Conservation (phyloP, 164 flowering plant species). For the Nymphaea thermarum region DNA sequence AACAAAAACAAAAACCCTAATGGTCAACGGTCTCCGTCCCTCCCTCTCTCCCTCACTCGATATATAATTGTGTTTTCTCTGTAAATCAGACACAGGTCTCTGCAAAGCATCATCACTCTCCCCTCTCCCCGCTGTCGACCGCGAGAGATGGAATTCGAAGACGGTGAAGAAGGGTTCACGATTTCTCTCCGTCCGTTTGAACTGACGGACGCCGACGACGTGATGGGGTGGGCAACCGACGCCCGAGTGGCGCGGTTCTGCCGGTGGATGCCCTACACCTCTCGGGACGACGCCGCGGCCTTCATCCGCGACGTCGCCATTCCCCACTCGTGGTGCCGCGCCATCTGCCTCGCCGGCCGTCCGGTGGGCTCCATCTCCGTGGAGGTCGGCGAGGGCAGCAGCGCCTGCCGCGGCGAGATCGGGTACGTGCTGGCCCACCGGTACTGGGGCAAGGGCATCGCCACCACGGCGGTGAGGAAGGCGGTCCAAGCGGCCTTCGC, state of each 20-base stretch:
- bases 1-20: too few relatives aligned
- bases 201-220: conserved; percentile 21
- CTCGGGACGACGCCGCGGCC: conserved; percentile 8
- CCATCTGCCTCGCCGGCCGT: conserved; percentile 12
- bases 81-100: too few relatives aligned
- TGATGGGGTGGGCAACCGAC: conserved; percentile 25
- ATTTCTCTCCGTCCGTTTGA: conserved; percentile 22
- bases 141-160: too few relatives aligned
- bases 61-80: too few relatives aligned
- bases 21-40: too few relatives aligned
- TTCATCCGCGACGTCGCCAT: conserved; percentile 8
- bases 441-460: conserved; percentile 24
- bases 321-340: conserved; percentile 18
- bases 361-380: conserved; percentile 15
- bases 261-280: background rate
- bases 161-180: too few relatives aligned
- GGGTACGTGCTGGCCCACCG: conserved; percentile 12
- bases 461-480: conserved; percentile 21
- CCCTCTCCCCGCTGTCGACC: too few relatives aligned
- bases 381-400: conserved; percentile 3
- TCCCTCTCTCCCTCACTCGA: too few relatives aligned
- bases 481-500: conserved; percentile 8
- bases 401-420: conserved; percentile 11
- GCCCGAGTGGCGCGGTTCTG: background rate
- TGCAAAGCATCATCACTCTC: too few relatives aligned